These are phyloP conservation scores for Saccharomyces eubayanus DNA, from an alignment of 805 yeast species.

Conservation along the genomic window DNA sequence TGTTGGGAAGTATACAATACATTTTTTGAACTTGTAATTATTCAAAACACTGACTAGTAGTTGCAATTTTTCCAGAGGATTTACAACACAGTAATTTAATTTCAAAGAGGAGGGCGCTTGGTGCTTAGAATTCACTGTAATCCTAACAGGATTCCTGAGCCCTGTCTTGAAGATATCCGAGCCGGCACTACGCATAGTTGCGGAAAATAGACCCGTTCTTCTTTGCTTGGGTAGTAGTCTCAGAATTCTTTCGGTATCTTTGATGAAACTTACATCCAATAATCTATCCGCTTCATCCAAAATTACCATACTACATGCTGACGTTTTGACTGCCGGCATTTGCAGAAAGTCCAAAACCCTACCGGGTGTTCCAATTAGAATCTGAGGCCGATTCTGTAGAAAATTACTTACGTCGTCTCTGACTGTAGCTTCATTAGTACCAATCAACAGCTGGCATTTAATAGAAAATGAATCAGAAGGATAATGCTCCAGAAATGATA, in stretches of 20 bases:
- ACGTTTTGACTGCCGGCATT: slow-evolving; percentile 48
- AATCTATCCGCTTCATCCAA: slow-evolving; percentile 91
- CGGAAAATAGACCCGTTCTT: slow-evolving; percentile 89
- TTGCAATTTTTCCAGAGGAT: slow-evolving; percentile 56
- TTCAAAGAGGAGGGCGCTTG: slow-evolving; percentile 56
- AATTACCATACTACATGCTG: slow-evolving; percentile 62
- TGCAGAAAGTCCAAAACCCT: slow-evolving; percentile 67
- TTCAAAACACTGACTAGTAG: slow-evolving; percentile 45
- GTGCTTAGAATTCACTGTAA: slow-evolving; percentile 57
- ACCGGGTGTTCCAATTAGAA: slow-evolving; percentile 90
- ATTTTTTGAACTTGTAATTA: slow-evolving; percentile 56
- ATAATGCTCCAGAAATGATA: slow-evolving; percentile 46
- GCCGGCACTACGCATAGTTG: slow-evolving; percentile 82
- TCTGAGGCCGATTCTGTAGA: slow-evolving; percentile 50
- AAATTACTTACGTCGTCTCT: slow-evolving; percentile 65
- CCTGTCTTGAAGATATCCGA: slow-evolving; percentile 76
- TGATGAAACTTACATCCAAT: slow-evolving; percentile 66
- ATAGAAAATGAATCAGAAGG: slow-evolving; percentile 41
- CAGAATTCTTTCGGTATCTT: slow-evolving; percentile 60
- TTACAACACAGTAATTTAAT: slow-evolving; percentile 50
- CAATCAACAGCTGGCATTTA: slow-evolving; percentile 51
- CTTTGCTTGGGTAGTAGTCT: slow-evolving; percentile 77
- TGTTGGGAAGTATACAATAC: slow-evolving; percentile 89
- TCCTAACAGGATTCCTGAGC: slow-evolving; percentile 83
- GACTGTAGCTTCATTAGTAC: slow-evolving; percentile 44